These are phyloP conservation scores for Crithidia brevicula DNA, from an alignment of 208 protist species.

Conservation along the genomic window DNA sequence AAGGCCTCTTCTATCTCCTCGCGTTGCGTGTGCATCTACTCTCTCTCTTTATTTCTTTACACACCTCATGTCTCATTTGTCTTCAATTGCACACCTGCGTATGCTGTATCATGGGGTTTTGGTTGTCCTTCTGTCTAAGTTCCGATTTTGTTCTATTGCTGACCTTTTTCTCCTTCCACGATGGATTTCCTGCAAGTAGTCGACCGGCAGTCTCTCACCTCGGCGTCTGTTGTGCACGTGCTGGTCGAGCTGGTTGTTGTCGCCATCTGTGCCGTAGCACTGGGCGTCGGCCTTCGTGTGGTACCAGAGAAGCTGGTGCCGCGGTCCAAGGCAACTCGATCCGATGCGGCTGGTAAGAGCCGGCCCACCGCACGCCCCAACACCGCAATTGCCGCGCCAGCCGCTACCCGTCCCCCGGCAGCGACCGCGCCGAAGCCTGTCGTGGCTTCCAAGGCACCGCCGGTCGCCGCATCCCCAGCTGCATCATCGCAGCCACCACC, in stretches of 20 bases:
- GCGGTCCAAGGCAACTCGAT: background rate
- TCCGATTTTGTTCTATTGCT: background rate
- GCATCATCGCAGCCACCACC: background rate
- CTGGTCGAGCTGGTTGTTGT: slow-evolving; percentile 25
- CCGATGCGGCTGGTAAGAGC: no score
- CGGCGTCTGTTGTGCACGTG: slow-evolving; percentile 11
- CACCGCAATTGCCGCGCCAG: no score
- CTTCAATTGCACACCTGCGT: background rate
- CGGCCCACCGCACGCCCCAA: no score
- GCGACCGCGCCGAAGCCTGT: background rate
- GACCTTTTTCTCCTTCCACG: background rate
- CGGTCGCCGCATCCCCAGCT: background rate
- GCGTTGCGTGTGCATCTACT: no score
- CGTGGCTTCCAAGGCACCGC: background rate
- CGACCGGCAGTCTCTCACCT: slow-evolving; percentile 16
- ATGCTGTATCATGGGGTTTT: background rate
- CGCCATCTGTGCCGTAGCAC: slow-evolving; percentile 11
- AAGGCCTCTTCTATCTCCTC: no score
- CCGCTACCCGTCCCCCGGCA: no score
- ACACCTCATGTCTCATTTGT: background rate
- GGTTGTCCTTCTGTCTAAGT: background rate
- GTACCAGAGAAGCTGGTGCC: slow-evolving; percentile 32
- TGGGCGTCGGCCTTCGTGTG: slow-evolving; percentile 33
- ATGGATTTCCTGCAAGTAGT: slow-evolving; percentile 49
- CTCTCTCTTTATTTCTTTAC: no score